These are phyloP conservation scores for Aspergillus sclerotialis DNA, from an alignment of 2,329 filamentous ascomycete species.

Conservation along the genomic window DNA sequence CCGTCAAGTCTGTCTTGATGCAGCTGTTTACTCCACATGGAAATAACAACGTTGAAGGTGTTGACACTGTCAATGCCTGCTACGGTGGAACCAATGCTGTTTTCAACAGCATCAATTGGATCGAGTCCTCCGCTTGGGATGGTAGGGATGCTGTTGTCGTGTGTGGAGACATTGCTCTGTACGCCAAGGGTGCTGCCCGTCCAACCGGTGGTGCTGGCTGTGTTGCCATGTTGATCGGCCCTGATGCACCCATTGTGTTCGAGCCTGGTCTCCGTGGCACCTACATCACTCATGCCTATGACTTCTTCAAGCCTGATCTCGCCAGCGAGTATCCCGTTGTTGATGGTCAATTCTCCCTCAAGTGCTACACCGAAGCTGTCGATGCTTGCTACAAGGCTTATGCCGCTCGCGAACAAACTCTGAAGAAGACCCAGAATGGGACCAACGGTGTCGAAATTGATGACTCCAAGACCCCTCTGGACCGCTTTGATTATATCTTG, in stretches of 20 bases:
- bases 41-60: slow-evolving; percentile 77
- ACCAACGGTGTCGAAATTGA: slow-evolving; percentile 41
- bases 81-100: slow-evolving; percentile 80
- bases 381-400: slow-evolving; percentile 78
- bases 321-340: slow-evolving; percentile 83
- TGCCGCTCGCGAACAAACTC: slow-evolving; percentile 61
- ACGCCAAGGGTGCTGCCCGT: slow-evolving; percentile 74
- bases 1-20: slow-evolving; percentile 82
- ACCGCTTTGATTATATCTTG: slow-evolving; percentile 75
- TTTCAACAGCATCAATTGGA: slow-evolving; percentile 78
- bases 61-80: slow-evolving; percentile 78
- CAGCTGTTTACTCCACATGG: slow-evolving; percentile 66
- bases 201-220: slow-evolving; percentile 74
- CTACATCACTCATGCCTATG: slow-evolving; percentile 78
- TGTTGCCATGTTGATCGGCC: slow-evolving; percentile 72
- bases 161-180: slow-evolving; percentile 75
- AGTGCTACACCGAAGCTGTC: slow-evolving; percentile 74
- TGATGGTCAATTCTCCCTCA: slow-evolving; percentile 75
- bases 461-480: slow-evolving; percentile 56
- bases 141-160: slow-evolving; percentile 74
- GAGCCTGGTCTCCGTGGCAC: slow-evolving; percentile 73
- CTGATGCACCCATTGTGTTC: slow-evolving; percentile 67
- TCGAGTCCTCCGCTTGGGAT: slow-evolving; percentile 83
- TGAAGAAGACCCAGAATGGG: slow-evolving; percentile 43
- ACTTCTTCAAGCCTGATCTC: slow-evolving; percentile 86